Conservation (phyloP, 2,329 filamentous ascomycete species). For the Fusarium scirpi region DNA sequence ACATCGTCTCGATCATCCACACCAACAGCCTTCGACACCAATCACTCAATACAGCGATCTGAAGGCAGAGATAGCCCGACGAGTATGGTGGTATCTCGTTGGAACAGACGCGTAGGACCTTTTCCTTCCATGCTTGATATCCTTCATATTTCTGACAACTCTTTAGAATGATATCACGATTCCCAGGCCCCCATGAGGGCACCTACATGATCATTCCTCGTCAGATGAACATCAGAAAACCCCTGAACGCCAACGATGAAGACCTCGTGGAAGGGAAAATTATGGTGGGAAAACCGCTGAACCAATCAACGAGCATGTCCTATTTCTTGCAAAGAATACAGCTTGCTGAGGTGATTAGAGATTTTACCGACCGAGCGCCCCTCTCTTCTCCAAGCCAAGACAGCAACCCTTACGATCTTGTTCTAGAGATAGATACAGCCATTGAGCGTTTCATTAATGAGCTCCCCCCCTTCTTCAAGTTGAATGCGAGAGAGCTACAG, state of each 20-base stretch:
- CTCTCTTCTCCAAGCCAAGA: slow-evolving; percentile 47
- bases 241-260: slow-evolving; percentile 55
- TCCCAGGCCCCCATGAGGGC: slow-evolving; percentile 52
- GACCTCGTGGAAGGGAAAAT: slow-evolving; percentile 50
- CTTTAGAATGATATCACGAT: slow-evolving; percentile 53
- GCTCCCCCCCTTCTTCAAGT: slow-evolving; percentile 48
- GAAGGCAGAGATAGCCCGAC: slow-evolving; percentile 54
- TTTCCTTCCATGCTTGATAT: neutral
- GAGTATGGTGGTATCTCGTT: slow-evolving; percentile 60
- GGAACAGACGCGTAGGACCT: slow-evolving; percentile 54
- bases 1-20: slow-evolving; percentile 55
- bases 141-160: slow-evolving; percentile 11
- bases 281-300: slow-evolving; percentile 47
- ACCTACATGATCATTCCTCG: slow-evolving; percentile 54
- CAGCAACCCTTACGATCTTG: slow-evolving; percentile 48
- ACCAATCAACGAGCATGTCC: slow-evolving; percentile 52
- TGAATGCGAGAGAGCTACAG: slow-evolving; percentile 35
- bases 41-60: slow-evolving; percentile 43
- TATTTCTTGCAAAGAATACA: slow-evolving; percentile 55
- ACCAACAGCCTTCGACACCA: slow-evolving; percentile 29
- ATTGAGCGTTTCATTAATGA: slow-evolving; percentile 47
- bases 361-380: slow-evolving; percentile 51
- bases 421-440: slow-evolving; percentile 51
- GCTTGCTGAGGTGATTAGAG: slow-evolving; percentile 54
- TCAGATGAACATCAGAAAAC: slow-evolving; percentile 55